Conservation (phyloP, 2,329 filamentous ascomycete genomes). For the Phaeophleospora eucalypticola region DNA sequence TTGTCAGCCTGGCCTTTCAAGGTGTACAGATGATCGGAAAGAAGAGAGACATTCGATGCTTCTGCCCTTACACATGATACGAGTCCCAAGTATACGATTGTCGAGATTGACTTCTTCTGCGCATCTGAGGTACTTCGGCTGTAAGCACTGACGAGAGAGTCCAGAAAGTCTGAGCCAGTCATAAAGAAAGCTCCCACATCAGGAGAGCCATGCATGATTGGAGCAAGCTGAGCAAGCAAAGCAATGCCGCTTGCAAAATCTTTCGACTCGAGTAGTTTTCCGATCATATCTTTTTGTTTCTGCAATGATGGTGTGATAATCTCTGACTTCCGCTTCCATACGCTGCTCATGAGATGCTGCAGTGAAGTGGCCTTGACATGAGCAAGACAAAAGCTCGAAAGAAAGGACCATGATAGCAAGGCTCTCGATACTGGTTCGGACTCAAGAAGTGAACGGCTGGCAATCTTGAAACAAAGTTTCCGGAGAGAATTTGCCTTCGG, state of each 20-base stretch:
- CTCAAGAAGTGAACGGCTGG: constrained; percentile 26
- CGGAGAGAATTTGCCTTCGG: constrained; percentile 51
- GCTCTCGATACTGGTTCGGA: constrained; percentile 33
- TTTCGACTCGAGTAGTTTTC: constrained; percentile 57
- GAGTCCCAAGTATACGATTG: constrained; percentile 71
- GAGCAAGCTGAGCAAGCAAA: constrained; percentile 55
- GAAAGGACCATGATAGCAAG: constrained; percentile 62
- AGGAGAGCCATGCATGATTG: constrained; percentile 60
- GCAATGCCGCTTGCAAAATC: constrained; percentile 24
- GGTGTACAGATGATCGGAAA: constrained; percentile 79
- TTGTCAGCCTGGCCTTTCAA: constrained; percentile 68
- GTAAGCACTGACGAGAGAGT: constrained; percentile 66
- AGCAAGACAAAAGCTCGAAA: constrained; percentile 63
- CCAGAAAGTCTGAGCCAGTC: constrained; percentile 81
- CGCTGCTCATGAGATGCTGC: constrained; percentile 43
- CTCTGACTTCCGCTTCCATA: constrained; percentile 52
- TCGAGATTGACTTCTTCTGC: constrained; percentile 65
- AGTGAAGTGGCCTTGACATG: constrained; percentile 62
- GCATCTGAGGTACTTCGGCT: constrained; percentile 55
- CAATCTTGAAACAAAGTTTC: constrained; percentile 62
- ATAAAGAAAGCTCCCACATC: constrained; percentile 61
- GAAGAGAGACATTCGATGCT: constrained; percentile 65
- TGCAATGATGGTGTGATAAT: constrained; percentile 54
- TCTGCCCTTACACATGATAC: constrained; percentile 63
- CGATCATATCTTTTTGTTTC: constrained; percentile 58